phyloP scores from a whole-genome alignment of 108 stramenopile genomes.

The Parmales sp. region DNA sequence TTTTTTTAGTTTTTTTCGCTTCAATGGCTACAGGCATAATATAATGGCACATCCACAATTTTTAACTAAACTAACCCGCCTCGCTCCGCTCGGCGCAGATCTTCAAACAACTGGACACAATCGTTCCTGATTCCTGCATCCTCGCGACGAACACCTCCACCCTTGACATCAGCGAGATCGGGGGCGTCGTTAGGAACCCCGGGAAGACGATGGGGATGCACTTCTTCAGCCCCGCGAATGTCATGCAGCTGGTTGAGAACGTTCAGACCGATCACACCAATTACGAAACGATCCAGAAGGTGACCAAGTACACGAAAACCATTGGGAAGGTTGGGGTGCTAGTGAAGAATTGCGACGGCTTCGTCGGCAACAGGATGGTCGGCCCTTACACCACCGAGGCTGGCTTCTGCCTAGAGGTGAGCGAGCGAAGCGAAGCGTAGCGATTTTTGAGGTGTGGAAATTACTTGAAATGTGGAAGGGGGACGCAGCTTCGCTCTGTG shows the following conservation, averaged over 20 bases:
- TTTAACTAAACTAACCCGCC: no score
- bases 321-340: constrained; percentile 85
- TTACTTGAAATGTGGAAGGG: no score
- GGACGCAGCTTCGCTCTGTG: no score
- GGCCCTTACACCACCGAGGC: constrained; percentile 70
- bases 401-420: constrained; percentile 45
- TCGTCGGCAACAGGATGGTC: constrained; percentile 93
- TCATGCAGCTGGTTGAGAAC: constrained; percentile 91
- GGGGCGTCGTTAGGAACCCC: constrained; percentile 2
- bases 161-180: constrained; percentile 86
- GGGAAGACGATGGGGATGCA: constrained; percentile 76
- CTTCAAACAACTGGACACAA: constrained; percentile 65
- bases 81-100: no score
- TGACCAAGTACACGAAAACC: constrained; percentile 63
- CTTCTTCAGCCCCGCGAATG: constrained; percentile 88
- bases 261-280: constrained; percentile 57
- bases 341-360: constrained; percentile 94
- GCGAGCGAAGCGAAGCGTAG: constrained; percentile 37
- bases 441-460: no score
- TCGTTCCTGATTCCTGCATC: constrained; percentile 43
- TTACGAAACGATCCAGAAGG: constrained; percentile 49
- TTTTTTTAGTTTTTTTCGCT: no score
- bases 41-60: no score
- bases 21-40: no score
- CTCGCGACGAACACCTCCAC: constrained; percentile 78